Conservation (phyloP, 176 grass and related monocot species). For the Triticum monococcum region DNA sequence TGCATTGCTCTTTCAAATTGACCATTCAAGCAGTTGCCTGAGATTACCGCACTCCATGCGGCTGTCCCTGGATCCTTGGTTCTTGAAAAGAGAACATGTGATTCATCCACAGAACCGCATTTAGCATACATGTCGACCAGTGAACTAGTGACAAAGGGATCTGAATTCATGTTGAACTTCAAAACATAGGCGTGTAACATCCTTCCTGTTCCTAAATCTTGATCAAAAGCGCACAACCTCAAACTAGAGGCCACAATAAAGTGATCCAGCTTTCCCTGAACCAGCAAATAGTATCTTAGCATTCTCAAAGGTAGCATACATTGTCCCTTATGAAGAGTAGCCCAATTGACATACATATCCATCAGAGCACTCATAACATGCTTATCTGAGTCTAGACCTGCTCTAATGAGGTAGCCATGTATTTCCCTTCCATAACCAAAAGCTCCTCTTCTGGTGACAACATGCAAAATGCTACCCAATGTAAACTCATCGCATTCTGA, state of each 20-base stretch:
- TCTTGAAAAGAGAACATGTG: conserved; percentile 43
- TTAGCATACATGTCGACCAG: conserved; percentile 69
- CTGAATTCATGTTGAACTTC: conserved; percentile 43
- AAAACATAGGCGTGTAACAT: conserved; percentile 47
- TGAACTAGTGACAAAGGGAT: conserved; percentile 56
- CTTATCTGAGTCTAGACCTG: conserved; percentile 50
- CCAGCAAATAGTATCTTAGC: conserved; percentile 39
- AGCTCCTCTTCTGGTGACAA: conserved; percentile 28
- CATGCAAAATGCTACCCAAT: conserved; percentile 50
- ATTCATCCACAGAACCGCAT: conserved; percentile 50
- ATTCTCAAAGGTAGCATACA: conserved; percentile 42
- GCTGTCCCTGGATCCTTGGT: conserved; percentile 41
- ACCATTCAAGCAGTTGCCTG: conserved; percentile 52
- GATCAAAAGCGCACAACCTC: conserved; percentile 46
- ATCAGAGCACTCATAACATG: conserved; percentile 61
- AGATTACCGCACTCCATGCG: conserved; percentile 50
- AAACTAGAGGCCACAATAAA: conserved; percentile 63
- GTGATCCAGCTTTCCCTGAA: conserved; percentile 46
- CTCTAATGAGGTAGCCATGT: conserved; percentile 53
- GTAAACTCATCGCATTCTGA: conserved; percentile 50
- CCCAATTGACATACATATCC: conserved; percentile 58
- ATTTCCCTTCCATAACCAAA: conserved; percentile 58
- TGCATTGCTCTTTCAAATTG: conserved; percentile 53
- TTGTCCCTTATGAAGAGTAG: neutral
- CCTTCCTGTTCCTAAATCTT: conserved; percentile 51